Percentiles rank a stretch among this genome's conserved stretches.
These are phyloP conservation scores for Ambrosiella xylebori DNA, from an alignment of 2,329 filamentous ascomycete genomes.

Conservation along the genomic window DNA sequence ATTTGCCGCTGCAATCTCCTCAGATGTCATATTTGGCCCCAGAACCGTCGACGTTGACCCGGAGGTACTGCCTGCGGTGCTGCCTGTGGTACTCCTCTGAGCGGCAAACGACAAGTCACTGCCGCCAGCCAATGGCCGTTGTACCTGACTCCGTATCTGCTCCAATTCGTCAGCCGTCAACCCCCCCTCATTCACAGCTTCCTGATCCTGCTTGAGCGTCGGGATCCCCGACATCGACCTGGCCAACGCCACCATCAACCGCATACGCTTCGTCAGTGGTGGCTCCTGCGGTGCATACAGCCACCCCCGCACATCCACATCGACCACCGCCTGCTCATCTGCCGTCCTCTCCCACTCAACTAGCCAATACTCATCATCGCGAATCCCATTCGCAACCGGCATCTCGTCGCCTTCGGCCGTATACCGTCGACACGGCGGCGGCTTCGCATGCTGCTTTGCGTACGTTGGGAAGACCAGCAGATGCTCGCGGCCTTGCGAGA, in stretches of 20 bases:
- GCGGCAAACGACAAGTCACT: background rate
- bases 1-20: constrained; percentile 66
- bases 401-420: constrained; percentile 17
- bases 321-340: constrained; percentile 70
- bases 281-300: constrained; percentile 74
- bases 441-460: constrained; percentile 45
- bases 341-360: constrained; percentile 65
- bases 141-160: constrained; percentile 18
- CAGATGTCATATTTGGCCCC: constrained; percentile 31
- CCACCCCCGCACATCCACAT: constrained; percentile 93
- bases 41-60: background rate
- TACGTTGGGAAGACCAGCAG: constrained; percentile 95
- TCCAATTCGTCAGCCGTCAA: constrained; percentile 48
- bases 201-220: constrained; percentile 32
- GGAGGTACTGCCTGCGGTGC: constrained; percentile 1
- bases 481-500: constrained; percentile 66
- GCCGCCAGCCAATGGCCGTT: background rate
- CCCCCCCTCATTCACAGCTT: constrained; percentile 1
- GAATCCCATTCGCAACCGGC: constrained; percentile 25
- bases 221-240: constrained; percentile 77
- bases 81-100: background rate
- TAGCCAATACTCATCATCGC: constrained; percentile 58
- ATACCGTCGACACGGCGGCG: constrained; percentile 1
- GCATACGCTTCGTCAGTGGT: constrained; percentile 72
- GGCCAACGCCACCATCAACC: constrained; percentile 71